phyloP scores from a whole-genome alignment of 2,329 filamentous ascomycete genomes.

The Dothistroma pini region DNA sequence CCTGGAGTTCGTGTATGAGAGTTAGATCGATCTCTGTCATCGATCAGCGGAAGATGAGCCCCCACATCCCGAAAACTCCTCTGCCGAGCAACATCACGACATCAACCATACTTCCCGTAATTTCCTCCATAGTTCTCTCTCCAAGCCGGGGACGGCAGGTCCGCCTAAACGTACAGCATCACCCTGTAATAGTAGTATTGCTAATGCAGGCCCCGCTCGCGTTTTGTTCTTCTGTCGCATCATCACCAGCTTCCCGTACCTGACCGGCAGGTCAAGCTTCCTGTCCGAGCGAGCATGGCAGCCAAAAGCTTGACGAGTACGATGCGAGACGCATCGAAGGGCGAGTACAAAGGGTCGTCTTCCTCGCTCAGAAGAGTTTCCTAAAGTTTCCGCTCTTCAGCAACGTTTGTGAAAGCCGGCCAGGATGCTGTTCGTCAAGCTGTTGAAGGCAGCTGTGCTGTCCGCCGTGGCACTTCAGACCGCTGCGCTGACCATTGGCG shows the following conservation, averaged over 20 bases:
- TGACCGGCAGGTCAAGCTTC: neutral
- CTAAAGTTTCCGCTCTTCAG: neutral
- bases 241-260: neutral
- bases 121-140: neutral
- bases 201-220: neutral
- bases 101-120: neutral
- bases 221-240: neutral
- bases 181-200: neutral
- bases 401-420: neutral
- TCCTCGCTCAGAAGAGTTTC: neutral
- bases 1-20: too few species aligned
- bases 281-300: neutral
- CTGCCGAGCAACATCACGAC: neutral
- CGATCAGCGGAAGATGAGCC: neutral
- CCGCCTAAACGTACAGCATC: neutral
- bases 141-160: neutral
- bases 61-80: neutral
- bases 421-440: slow-evolving; percentile 27
- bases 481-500: slow-evolving; percentile 47
- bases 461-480: slow-evolving; percentile 21
- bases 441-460: slow-evolving; percentile 27
- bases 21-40: neutral
- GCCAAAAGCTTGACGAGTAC: neutral
- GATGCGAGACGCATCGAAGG: neutral
- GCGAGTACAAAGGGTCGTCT: neutral